Evolutionary conservation across 2,329 filamentous ascomycete species (phyloP).

Genomic region (Penicillium sp.): DNA sequence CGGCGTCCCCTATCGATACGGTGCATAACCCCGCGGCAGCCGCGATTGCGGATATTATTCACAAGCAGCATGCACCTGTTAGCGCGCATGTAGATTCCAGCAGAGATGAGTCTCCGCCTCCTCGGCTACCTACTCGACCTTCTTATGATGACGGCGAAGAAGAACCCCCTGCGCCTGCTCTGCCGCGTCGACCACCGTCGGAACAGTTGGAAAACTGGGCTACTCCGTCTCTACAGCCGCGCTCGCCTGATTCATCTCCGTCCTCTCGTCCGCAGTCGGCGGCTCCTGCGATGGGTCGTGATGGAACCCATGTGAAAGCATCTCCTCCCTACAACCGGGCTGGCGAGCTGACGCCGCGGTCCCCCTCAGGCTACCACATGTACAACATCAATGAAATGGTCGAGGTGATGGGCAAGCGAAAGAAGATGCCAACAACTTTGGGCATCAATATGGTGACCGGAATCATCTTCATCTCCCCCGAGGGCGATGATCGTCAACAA

Average conservation of each 20-base stretch:
- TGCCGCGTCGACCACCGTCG: conserved; percentile 61
- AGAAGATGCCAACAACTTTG: conserved; percentile 96
- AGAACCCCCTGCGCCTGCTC: conserved; percentile 41
- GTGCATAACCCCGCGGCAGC: conserved; percentile 52
- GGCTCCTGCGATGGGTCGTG: conserved; percentile 27
- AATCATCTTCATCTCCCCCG: conserved; percentile 83
- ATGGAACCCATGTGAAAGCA: conserved; percentile 44
- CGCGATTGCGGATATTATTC: conserved; percentile 51
- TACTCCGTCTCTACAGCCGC: conserved; percentile 54
- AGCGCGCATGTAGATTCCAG: conserved; percentile 25
- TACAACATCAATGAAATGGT: conserved; percentile 98
- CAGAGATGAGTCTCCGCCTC: conserved; percentile 33
- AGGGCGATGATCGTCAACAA: conserved; percentile 75
- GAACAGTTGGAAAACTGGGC: conserved; percentile 37
- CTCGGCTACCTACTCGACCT: conserved; percentile 40
- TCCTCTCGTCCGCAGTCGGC: conserved; percentile 27
- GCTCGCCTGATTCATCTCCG: conserved; percentile 52
- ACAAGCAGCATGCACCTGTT: conserved; percentile 36
- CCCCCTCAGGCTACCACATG: conserved; percentile 80
- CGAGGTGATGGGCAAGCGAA: conserved; percentile 91
- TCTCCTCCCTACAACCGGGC: conserved; percentile 56
- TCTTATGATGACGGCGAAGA: conserved; percentile 57
- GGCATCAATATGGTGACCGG: conserved; percentile 90
- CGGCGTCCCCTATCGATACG: conserved; percentile 41
- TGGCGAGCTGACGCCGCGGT: conserved; percentile 49